A percentile compares a stretch with the other conserved stretches of the same genome.
These are phyloP conservation scores for Endoconidiophora laricicola DNA, from an alignment of 2,329 filamentous ascomycete genomes.

Conservation along the genomic window DNA sequence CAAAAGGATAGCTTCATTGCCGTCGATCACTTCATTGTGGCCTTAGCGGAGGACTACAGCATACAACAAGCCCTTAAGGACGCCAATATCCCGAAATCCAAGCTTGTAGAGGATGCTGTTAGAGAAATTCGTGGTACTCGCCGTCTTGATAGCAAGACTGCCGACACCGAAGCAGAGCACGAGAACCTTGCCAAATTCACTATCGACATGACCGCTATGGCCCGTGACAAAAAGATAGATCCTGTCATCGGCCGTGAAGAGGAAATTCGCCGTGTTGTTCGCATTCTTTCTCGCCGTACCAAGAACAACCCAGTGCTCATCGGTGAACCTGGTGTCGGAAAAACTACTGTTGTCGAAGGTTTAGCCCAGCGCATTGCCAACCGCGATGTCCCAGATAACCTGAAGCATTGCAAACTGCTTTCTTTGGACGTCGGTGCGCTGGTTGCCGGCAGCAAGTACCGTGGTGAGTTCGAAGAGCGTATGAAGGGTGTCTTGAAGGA, in stretches of 20 bases:
- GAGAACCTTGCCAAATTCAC: slow-evolving; percentile 97
- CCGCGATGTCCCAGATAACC: slow-evolving; percentile 85
- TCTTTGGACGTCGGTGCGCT: slow-evolving; percentile 90
- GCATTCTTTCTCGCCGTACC: slow-evolving; percentile 80
- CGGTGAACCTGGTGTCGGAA: slow-evolving; percentile 93
- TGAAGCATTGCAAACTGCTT: slow-evolving; percentile 83
- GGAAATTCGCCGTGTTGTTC: slow-evolving; percentile 80
- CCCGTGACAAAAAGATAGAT: slow-evolving; percentile 92
- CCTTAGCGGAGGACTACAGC: slow-evolving; percentile 59
- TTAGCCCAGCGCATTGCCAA: slow-evolving; percentile 92
- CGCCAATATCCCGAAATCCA: slow-evolving; percentile 78
- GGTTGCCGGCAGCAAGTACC: slow-evolving; percentile 94
- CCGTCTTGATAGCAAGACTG: slow-evolving; percentile 88
- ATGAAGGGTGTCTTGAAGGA: slow-evolving; percentile 99
- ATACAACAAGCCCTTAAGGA: slow-evolving; percentile 65
- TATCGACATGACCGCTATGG: slow-evolving; percentile 94
- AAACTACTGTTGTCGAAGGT: slow-evolving; percentile 95
- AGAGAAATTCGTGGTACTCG: slow-evolving; percentile 82
- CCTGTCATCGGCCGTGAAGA: slow-evolving; percentile 94
- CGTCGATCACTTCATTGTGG: slow-evolving; percentile 82
- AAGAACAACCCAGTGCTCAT: slow-evolving; percentile 99
- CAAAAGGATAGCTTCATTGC: slow-evolving; percentile 94
- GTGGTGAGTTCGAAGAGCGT: slow-evolving; percentile 94
- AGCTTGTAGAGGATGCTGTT: slow-evolving; percentile 80
- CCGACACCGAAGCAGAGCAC: slow-evolving; percentile 79